Evolutionary conservation across 2,329 filamentous ascomycete genomes (phyloP), one percentile per base, ranked within the genome.

Genomic region (Monosporascus sp.): DNA sequence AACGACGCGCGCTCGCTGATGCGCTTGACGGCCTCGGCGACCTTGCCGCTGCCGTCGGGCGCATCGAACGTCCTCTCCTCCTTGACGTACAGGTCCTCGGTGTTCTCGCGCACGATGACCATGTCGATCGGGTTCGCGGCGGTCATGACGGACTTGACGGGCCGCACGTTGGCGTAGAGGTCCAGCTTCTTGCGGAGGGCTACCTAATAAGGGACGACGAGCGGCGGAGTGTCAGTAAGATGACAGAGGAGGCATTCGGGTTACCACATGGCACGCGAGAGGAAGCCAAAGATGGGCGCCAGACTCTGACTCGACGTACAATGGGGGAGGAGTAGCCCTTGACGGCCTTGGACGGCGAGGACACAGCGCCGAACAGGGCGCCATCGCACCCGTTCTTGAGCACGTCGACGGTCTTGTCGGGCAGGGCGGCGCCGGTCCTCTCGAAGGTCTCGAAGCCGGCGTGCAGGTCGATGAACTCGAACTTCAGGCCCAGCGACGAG

Each of bases 61-160:
- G 82, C 84, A 51, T 89, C 83, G 69, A 83, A 87, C 22, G 91
- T 97, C 71, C 80, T 87, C 78, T 99, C 94, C 72, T 97, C 89
- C 78, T 97, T 97, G 65, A 99, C 93, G 74, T 96, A 96, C 41
- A 99, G 82, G 71, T 99, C 94, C 77, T 99, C 94, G 35, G 94
- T 99, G 79, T 99, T 99, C 76, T 99, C 94, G 60, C 94, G 89
- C 52, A 97, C 94, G 66, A 97, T 99, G 67, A 99, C 94, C 72
- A 99, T 87, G 75, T 99, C 94, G 67, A 97, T 91, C 58, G 88
- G 87, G 65, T 79, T 81, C 46, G 73, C 62, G 51, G 83, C 81
- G 36, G 83, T 87, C 57, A 77, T 67, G 58, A 90, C 83, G 46
- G 88, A 88, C 79, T 97, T 97, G 71, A 97, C 94, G 51, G 93